Conservation (phyloP, 371 early-diverging fungal genomes). For the Caulochytrium protostelioides region DNA sequence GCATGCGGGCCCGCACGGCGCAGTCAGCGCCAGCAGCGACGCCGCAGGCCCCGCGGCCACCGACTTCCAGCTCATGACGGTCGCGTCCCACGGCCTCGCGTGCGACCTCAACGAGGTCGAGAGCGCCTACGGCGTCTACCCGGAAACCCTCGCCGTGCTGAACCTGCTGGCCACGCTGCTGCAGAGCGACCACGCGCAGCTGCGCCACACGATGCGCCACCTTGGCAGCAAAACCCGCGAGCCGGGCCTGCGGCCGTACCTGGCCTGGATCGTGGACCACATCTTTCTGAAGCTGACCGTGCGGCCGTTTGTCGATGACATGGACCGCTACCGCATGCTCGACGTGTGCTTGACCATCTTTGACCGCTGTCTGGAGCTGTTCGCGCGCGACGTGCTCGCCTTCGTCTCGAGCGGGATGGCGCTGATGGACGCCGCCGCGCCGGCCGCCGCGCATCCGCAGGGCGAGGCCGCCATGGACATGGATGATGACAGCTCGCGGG, state of each 20-base stretch:
- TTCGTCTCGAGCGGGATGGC: too few relatives aligned
- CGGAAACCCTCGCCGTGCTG: slow-evolving; percentile 62
- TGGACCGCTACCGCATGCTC: slow-evolving; percentile 55
- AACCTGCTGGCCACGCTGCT: slow-evolving; percentile 41
- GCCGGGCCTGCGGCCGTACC: slow-evolving; percentile 57
- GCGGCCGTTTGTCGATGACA: slow-evolving; percentile 40
- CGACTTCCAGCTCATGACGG: slow-evolving; percentile 5
- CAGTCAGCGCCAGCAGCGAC: too few relatives aligned
- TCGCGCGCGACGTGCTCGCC: too few relatives aligned
- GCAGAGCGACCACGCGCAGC: slow-evolving; percentile 12
- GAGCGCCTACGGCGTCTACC: slow-evolving; percentile 41
- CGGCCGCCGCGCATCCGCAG: slow-evolving; percentile 6
- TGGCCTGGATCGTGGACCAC: slow-evolving; percentile 52
- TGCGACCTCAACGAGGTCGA: slow-evolving; percentile 60
- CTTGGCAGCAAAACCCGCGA: slow-evolving; percentile 37
- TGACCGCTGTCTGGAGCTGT: slow-evolving; percentile 51
- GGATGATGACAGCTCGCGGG: too few relatives aligned
- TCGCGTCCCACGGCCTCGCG: slow-evolving; percentile 34
- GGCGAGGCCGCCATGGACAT: slow-evolving; percentile 10
- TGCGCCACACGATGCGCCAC: background rate
- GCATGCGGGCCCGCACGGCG: too few relatives aligned
- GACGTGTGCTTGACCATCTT: slow-evolving; percentile 49
- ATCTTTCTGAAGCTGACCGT: slow-evolving; percentile 46
- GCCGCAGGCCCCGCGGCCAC: slow-evolving; percentile 5
- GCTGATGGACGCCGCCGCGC: slow-evolving; percentile 7